phyloP scores from a whole-genome alignment of 1,139 yeast species.

The Spathaspora sp. region DNA sequence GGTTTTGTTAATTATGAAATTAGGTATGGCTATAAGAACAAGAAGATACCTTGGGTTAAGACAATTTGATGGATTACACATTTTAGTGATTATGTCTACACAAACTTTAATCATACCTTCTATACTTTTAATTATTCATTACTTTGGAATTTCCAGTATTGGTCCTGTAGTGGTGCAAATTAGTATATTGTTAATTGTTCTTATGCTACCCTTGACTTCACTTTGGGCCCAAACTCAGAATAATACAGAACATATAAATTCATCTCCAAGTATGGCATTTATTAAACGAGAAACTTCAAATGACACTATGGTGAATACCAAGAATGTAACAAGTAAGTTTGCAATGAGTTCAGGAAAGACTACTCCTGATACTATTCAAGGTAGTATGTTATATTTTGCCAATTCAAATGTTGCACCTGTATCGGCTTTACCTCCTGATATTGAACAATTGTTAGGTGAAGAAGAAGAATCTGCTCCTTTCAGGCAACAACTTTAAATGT shows the following conservation, averaged over 20 bases:
- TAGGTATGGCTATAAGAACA: constrained; percentile 64
- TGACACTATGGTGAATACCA: neutral
- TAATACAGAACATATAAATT: constrained; percentile 18
- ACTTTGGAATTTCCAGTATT: constrained; percentile 18
- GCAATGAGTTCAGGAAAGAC: neutral
- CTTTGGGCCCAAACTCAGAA: constrained; percentile 81
- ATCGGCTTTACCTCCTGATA: constrained; percentile 13
- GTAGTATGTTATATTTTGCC: neutral
- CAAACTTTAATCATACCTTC: constrained; percentile 85
- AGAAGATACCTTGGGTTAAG: constrained; percentile 74
- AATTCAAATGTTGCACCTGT: neutral
- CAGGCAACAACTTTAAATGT: neutral
- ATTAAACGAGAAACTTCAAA: constrained; percentile 15
- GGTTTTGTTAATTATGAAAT: constrained; percentile 56
- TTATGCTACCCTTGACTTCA: constrained; percentile 79
- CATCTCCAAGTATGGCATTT: constrained; percentile 21
- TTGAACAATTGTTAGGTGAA: constrained; percentile 11
- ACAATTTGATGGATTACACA: constrained; percentile 81
- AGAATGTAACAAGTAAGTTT: neutral
- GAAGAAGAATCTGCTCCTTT: neutral
- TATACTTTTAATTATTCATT: constrained; percentile 56
- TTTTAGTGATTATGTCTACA: constrained; percentile 73
- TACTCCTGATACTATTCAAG: neutral
- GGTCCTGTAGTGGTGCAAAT: constrained; percentile 21
- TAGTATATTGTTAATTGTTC: constrained; percentile 39